These are phyloP conservation scores for Diaporthe amygdali DNA, from an alignment of 2,329 filamentous ascomycete genomes.

Conservation along the genomic window DNA sequence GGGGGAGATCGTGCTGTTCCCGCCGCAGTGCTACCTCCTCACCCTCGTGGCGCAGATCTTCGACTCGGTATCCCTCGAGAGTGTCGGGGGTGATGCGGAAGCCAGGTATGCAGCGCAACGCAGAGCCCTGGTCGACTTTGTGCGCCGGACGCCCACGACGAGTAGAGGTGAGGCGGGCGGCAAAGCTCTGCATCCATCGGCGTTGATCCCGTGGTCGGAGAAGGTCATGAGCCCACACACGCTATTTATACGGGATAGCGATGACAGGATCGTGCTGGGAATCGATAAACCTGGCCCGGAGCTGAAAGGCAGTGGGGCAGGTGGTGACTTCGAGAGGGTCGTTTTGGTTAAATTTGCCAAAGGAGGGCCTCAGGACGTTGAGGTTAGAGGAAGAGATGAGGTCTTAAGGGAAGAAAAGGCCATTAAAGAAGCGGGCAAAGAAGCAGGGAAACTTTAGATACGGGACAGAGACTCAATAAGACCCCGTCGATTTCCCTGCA, in stretches of 20 bases:
- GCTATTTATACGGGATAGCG: slow-evolving; percentile 49
- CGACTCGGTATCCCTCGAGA: slow-evolving; percentile 36
- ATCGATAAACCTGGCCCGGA: slow-evolving; percentile 65
- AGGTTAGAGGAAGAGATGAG: slow-evolving; percentile 56
- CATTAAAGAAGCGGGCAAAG: slow-evolving; percentile 35
- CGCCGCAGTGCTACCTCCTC: slow-evolving; percentile 83
- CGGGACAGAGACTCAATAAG: background rate
- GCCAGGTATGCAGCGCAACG: slow-evolving; percentile 52
- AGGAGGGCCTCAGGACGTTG: slow-evolving; percentile 56
- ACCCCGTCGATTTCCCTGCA: too few species aligned
- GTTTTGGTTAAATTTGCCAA: slow-evolving; percentile 60
- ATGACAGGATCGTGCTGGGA: slow-evolving; percentile 56
- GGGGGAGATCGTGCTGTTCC: slow-evolving; percentile 82
- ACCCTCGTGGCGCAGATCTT: slow-evolving; percentile 62
- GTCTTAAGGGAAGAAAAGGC: slow-evolving; percentile 52
- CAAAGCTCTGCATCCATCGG: slow-evolving; percentile 42
- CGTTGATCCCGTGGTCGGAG: slow-evolving; percentile 59
- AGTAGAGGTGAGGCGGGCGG: slow-evolving; percentile 35
- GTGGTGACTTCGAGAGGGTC: slow-evolving; percentile 65
- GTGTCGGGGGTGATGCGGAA: slow-evolving; percentile 30
- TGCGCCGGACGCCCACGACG: slow-evolving; percentile 47
- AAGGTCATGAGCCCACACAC: slow-evolving; percentile 65
- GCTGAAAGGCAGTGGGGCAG: slow-evolving; percentile 50
- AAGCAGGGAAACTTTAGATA: slow-evolving; percentile 20
- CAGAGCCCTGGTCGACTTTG: slow-evolving; percentile 57